A percentile compares a stretch with the other conserved stretches of the same genome.
Evolutionary conservation across 1,284 basidiomycete species (phyloP).

Genomic region (Trametes pubescens): DNA sequence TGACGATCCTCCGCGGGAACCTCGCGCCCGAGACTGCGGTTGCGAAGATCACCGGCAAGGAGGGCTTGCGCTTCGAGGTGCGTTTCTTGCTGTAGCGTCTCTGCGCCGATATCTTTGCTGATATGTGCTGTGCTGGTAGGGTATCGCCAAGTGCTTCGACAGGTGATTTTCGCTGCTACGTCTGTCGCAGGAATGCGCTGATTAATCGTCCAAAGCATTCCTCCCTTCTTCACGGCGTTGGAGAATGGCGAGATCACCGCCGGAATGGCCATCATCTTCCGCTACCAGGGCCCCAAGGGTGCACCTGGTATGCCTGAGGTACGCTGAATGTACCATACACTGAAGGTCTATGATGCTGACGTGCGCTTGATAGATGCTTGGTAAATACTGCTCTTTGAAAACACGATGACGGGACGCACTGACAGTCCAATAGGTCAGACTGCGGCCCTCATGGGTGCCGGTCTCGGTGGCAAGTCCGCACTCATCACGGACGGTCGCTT

Average conservation of each 20-base stretch:
- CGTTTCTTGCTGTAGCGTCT: conserved; percentile 23
- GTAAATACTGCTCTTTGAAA: background rate
- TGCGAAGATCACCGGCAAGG: conserved; percentile 96
- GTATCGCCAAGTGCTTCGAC: conserved; percentile 81
- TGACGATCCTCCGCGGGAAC: conserved; percentile 92
- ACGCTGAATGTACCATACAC: conserved; percentile 13
- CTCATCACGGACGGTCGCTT: conserved; percentile 97
- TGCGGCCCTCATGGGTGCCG: conserved; percentile 92
- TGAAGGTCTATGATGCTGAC: background rate
- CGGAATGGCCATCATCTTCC: conserved; percentile 88
- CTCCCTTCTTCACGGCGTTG: conserved; percentile 86
- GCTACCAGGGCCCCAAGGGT: conserved; percentile 96
- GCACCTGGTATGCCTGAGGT: conserved; percentile 97
- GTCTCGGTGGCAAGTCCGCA: conserved; percentile 89
- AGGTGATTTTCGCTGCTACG: conserved; percentile 47
- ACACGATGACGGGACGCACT: background rate
- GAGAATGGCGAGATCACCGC: conserved; percentile 85
- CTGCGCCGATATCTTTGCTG: conserved; percentile 1
- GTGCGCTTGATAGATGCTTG: conserved; percentile 30
- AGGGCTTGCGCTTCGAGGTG: conserved; percentile 88
- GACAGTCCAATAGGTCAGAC: conserved; percentile 66
- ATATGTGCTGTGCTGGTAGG: conserved; percentile 52
- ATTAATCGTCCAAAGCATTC: conserved; percentile 58
- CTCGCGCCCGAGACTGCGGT: conserved; percentile 93
- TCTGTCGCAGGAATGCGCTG: no score